These are phyloP conservation scores for Barnettozyma sucrosica DNA, from an alignment of 805 yeast species.

Conservation along the genomic window DNA sequence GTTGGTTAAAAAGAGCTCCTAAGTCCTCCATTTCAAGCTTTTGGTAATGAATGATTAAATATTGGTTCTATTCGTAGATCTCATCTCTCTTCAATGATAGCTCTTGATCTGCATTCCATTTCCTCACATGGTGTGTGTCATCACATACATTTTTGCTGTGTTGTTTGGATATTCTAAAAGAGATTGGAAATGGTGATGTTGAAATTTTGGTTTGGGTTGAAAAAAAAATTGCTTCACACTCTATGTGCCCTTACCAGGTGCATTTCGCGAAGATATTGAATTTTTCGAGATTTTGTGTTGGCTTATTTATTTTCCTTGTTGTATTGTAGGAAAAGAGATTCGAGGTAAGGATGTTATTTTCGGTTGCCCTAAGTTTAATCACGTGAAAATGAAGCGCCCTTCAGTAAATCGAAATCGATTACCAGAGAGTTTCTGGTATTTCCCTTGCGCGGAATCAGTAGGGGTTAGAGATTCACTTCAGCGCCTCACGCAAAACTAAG, in stretches of 20 bases:
- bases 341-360: too few species aligned
- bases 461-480: too few species aligned
- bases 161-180: slow-evolving; percentile 13
- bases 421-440: too few species aligned
- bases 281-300: neutral
- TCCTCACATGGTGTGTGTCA: neutral
- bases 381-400: too few species aligned
- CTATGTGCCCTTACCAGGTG: slow-evolving; percentile 5
- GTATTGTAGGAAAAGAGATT: too few species aligned
- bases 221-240: slow-evolving; percentile 3
- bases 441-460: too few species aligned
- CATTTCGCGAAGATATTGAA: neutral
- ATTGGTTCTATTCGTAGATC: neutral
- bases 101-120: neutral
- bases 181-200: slow-evolving; percentile 10
- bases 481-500: too few species aligned
- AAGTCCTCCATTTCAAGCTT: neutral
- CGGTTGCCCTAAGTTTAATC: too few species aligned
- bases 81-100: neutral
- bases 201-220: slow-evolving; percentile 5
- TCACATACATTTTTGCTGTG: slow-evolving; percentile 26
- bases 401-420: too few species aligned
- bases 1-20: neutral
- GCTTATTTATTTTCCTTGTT: too few species aligned
- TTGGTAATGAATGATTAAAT: neutral